phyloP scores from a whole-genome alignment of 169 alveolate genomes.

The Eimeria zaria region DNA sequence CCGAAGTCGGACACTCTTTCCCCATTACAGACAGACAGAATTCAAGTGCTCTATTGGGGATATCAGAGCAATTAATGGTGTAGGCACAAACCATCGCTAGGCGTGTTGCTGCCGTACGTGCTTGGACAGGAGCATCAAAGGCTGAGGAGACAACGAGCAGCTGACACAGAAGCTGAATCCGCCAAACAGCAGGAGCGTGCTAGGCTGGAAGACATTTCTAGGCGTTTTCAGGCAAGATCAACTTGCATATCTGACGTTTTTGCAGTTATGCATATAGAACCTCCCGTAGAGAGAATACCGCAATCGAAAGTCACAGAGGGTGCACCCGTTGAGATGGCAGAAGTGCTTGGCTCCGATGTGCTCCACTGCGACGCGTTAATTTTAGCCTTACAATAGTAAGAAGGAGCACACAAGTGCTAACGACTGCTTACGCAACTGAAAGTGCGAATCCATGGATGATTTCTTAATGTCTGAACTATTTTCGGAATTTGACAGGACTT shows the following conservation, averaged over 20 bases:
- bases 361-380: not conserved
- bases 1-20: not conserved
- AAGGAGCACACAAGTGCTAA: not conserved
- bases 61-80: not conserved
- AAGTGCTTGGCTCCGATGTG: not conserved
- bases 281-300: not conserved
- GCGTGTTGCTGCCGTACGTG: not conserved
- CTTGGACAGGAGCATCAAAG: slow-evolving; percentile 61
- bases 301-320: not conserved
- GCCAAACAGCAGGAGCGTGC: slow-evolving; percentile 19
- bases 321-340: not conserved
- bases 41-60: no score
- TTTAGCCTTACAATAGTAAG: not conserved
- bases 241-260: not conserved
- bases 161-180: slow-evolving; percentile 5
- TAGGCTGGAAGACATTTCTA: not conserved
- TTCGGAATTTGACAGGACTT: slow-evolving; percentile 18
- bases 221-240: slow-evolving; percentile 49
- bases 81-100: not conserved
- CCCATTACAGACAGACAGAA: not conserved
- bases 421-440: not conserved
- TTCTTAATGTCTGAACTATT: not conserved
- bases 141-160: slow-evolving; percentile 23
- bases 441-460: not conserved
- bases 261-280: not conserved